Percentiles rank a stretch among this genome's conserved stretches.
Evolutionary conservation across 202 grass and related monocot species (phyloP).

Genomic region (Musa balbisiana): DNA sequence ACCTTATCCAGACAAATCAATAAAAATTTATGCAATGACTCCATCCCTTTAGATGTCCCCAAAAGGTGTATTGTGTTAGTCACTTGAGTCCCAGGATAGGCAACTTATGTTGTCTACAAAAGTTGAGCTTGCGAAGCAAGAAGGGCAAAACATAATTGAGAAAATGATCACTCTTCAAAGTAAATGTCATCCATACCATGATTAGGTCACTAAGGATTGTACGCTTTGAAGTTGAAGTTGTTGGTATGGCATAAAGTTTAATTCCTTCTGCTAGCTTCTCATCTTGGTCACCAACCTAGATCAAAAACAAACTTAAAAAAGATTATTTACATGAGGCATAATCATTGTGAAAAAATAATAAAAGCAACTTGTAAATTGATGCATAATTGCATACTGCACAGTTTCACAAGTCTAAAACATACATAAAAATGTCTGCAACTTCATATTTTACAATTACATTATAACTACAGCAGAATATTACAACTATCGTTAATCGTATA

Average conservation of each 20-base stretch:
- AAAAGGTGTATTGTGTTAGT: not conserved
- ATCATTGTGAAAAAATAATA: not conserved
- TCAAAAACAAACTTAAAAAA: not conserved
- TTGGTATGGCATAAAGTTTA: slow-evolving; percentile 82
- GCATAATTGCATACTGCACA: too few relatives aligned
- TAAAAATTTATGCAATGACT: too few relatives aligned
- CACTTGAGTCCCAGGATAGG: not conserved
- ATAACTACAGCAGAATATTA: too few relatives aligned
- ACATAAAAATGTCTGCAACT: too few relatives aligned
- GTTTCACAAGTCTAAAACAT: too few relatives aligned
- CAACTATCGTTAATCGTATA: too few relatives aligned
- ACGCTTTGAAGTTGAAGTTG: slow-evolving; percentile 72
- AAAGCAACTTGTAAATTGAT: too few relatives aligned
- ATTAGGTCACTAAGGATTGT: slow-evolving; percentile 89
- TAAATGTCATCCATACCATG: slow-evolving; percentile 47
- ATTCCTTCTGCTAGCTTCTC: slow-evolving; percentile 98
- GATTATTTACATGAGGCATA: not conserved
- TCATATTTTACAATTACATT: too few relatives aligned
- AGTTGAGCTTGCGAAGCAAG: not conserved
- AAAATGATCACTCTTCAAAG: not conserved
- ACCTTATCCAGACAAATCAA: too few relatives aligned
- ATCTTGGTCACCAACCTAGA: slow-evolving; percentile 85
- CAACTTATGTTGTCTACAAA: not conserved
- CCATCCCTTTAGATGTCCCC: too few relatives aligned
- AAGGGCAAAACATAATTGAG: too few relatives aligned